phyloP scores from a whole-genome alignment of 2,329 filamentous ascomycete genomes.

The Bipolaris oryzae region DNA sequence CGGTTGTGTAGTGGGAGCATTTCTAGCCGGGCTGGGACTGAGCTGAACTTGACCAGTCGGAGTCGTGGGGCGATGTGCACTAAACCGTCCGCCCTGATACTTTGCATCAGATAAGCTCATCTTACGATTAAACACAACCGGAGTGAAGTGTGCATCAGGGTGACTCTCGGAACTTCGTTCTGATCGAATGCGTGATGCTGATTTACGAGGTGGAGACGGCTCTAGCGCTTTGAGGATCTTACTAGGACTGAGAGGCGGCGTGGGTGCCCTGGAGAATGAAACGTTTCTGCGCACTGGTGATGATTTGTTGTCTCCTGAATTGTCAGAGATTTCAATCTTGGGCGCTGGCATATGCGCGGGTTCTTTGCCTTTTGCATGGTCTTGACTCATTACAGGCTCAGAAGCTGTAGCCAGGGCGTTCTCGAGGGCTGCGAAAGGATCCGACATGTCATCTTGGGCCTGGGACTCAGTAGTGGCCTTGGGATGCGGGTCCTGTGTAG shows the following conservation, averaged over 20 bases:
- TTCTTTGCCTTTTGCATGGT: constrained; percentile 10
- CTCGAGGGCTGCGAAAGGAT: constrained; percentile 39
- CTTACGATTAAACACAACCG: constrained; percentile 58
- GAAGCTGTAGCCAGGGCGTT: constrained; percentile 30
- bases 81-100: constrained; percentile 58
- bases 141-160: constrained; percentile 57
- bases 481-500: constrained; percentile 1
- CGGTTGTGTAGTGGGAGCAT: constrained; percentile 12
- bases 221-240: constrained; percentile 56
- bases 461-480: constrained; percentile 5
- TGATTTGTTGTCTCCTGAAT: neutral
- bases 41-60: constrained; percentile 12
- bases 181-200: constrained; percentile 6
- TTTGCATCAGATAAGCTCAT: constrained; percentile 59
- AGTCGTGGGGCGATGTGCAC: constrained; percentile 10
- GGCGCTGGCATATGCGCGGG: neutral
- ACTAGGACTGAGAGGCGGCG: constrained; percentile 51
- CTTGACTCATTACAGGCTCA: constrained; percentile 3
- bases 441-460: constrained; percentile 32
- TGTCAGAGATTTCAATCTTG: neutral
- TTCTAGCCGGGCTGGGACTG: neutral
- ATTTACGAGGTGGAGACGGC: constrained; percentile 42
- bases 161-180: constrained; percentile 14
- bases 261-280: constrained; percentile 27
- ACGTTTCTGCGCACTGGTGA: neutral